Base-by-base conservation (phyloP, 768 basidiomycete genomes). In the Amanita rubescens region DNA sequence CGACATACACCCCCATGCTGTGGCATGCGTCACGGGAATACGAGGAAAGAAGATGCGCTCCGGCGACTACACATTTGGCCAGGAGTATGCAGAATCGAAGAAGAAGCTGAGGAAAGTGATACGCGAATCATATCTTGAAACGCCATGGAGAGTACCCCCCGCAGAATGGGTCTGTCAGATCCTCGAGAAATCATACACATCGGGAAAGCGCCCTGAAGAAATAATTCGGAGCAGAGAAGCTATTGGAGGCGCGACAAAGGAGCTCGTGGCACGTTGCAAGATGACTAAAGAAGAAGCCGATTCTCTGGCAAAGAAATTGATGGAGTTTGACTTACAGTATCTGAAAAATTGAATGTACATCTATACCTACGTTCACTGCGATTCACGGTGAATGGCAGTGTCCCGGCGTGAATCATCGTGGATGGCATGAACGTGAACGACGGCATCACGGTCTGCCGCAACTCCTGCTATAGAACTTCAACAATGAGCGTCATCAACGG, bases 21-120 rank as follows among this genome's bases (percentile, higher is more conserved):
- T 72, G 15, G 73, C 65, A 0, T 76, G 75, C 51, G 55, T 76
- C 57, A 74, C 71, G 2, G 68, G 71, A 2, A 69, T 44, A 20
- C 57, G 59, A 25, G 64, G 71, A 51, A 55, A 54, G 55, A 32
- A 44, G 20, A 57, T 58, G 48, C 1, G 6, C 5, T 52, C 63
- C 0, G 39, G 34, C 15, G 3, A 11, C 15, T 44, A 62, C 27
- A 59, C 46, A 33, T 60, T 65, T 25, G 55, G 57, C 22, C 51
- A 53, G 6, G 69, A 62, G 45, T 74, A 73, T 51, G 53, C 59
- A 10, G 61, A 68, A 49, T 75, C 72, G 10, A 69, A 58, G 49
- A 22, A 15, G 50, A 60, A 52, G 19, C 27, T 69, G 25, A 50
- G 33, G 51, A 41, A 58, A 39, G 51, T 66, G 30, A 46, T 65